Conservation (phyloP, 1,284 basidiomycete genomes). For the Fomitopsis betulina region DNA sequence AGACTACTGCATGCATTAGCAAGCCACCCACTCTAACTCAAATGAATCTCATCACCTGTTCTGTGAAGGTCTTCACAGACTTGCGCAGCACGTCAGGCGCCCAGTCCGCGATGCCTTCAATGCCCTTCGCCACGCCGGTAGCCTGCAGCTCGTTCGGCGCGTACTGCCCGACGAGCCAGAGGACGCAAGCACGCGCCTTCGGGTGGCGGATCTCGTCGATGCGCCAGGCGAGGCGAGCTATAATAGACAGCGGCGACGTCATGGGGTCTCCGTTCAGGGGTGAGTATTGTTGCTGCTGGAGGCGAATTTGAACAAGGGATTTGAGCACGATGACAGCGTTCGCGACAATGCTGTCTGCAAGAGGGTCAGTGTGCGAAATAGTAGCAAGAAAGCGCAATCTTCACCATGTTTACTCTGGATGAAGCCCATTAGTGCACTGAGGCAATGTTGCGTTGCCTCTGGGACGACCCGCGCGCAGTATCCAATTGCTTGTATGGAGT, state of each 20-base stretch:
- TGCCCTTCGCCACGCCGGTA: constrained; percentile 14
- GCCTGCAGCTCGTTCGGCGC: constrained; percentile 32
- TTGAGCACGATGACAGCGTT: constrained; percentile 83
- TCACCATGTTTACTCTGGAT: constrained; percentile 71
- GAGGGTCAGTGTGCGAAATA: neutral
- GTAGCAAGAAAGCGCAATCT: constrained; percentile 13
- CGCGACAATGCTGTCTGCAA: constrained; percentile 64
- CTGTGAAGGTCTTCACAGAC: constrained; percentile 64
- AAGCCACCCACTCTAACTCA: neutral
- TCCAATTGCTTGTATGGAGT: constrained; percentile 77
- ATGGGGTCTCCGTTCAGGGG: constrained; percentile 20
- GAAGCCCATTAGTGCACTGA: constrained; percentile 73
- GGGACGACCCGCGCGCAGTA: constrained; percentile 66
- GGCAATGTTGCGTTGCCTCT: constrained; percentile 63
- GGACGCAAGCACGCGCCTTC: constrained; percentile 77
- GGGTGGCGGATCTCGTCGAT: constrained; percentile 78
- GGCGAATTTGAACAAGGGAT: constrained; percentile 70
- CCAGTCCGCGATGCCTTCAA: constrained; percentile 59
- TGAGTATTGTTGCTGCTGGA: constrained; percentile 31
- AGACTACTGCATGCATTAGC: constrained; percentile 34
- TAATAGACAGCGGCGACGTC: constrained; percentile 57
- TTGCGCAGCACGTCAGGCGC: constrained; percentile 84
- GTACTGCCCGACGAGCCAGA: constrained; percentile 91
- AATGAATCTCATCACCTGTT: constrained; percentile 48
- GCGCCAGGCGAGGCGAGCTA: constrained; percentile 67